Conservation (phyloP, 2,329 filamentous ascomycete species). For the Monascus ruber region DNA sequence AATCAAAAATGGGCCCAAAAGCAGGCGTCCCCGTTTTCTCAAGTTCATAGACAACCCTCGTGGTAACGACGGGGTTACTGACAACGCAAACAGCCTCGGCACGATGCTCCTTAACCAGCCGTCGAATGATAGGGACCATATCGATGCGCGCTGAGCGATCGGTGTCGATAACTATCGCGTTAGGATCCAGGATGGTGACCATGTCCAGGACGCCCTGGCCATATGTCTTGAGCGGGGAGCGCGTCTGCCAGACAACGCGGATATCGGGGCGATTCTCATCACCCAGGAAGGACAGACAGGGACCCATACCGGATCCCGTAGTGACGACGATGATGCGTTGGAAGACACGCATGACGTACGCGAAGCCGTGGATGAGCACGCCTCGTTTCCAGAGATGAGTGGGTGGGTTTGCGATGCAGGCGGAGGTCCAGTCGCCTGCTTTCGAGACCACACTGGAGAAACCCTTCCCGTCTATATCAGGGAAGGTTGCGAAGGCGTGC, state of each 20-base stretch:
- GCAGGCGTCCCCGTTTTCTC: constrained; percentile 55
- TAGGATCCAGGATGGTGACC: constrained; percentile 47
- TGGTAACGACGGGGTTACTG: constrained; percentile 57
- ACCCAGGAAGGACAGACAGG: constrained; percentile 52
- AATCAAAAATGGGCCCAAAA: constrained; percentile 66
- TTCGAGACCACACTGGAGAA: constrained; percentile 62
- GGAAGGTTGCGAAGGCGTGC: constrained; percentile 66
- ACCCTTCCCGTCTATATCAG: constrained; percentile 44
- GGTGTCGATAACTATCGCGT: constrained; percentile 59
- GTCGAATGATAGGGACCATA: constrained; percentile 46
- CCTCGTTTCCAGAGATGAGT: constrained; percentile 57
- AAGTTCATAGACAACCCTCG: constrained; percentile 56
- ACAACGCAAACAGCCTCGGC: constrained; percentile 64
- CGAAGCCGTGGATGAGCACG: constrained; percentile 54
- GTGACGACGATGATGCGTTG: constrained; percentile 54
- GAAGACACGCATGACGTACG: constrained; percentile 57
- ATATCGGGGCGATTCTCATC: constrained; percentile 29
- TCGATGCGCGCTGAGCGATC: constrained; percentile 48
- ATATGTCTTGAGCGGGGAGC: constrained; percentile 51
- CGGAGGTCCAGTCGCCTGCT: constrained; percentile 63
- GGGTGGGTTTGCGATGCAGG: constrained; percentile 51
- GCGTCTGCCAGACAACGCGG: constrained; percentile 60
- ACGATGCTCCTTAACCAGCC: constrained; percentile 34
- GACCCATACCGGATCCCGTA: constrained; percentile 64
- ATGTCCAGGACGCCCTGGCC: constrained; percentile 45